Evolutionary conservation across 2,329 filamentous ascomycete species (phyloP), one percentile per base, ranked within the genome.

Genomic region (Fusarium sp.): DNA sequence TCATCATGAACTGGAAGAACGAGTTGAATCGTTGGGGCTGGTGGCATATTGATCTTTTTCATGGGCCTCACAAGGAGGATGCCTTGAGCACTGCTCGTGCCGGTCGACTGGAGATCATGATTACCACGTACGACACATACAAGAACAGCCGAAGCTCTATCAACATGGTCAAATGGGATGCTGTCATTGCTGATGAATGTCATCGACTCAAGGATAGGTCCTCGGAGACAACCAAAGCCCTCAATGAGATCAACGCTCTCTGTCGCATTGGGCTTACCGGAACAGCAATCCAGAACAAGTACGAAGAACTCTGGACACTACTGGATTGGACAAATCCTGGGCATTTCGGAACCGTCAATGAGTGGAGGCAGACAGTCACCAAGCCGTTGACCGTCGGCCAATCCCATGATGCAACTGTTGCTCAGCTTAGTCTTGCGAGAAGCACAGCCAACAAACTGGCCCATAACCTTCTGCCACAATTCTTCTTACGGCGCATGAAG

Each of bases 311-410:
- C 1, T 99, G 95, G 95, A 97, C 94, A 0, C 85, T 99, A 0
- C 84, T 99, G 3, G 97, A 99, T 78, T 99, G 96, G 96, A 95
- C 94, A 0, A 96, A 97, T 73, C 96, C 96, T 0, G 95, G 94
- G 0, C 82, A 86, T 48, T 88, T 91, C 58, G 88, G 88, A 15
- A 85, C 85, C 1, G 75, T 92, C 10, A 83, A 87, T 6, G 92
- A 93, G 43, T 99, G 96, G 96, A 92, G 90, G 74, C 85, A 87
- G 18, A 90, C 88, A 39, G 94, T 99, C 62, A 91, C 91, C 56
- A 88, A 91, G 23, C 96, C 95, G 0, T 84, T 99, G 58, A 93
- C 92, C 58, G 84, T 95, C 54, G 96, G 96, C 1, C 96, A 98
- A 80, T 95, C 94, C 44, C 95, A 99, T 76, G 94, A 97, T 78